phyloP scores from a whole-genome alignment of 2,329 filamentous ascomycete genomes.

The Botrytis medusae region DNA sequence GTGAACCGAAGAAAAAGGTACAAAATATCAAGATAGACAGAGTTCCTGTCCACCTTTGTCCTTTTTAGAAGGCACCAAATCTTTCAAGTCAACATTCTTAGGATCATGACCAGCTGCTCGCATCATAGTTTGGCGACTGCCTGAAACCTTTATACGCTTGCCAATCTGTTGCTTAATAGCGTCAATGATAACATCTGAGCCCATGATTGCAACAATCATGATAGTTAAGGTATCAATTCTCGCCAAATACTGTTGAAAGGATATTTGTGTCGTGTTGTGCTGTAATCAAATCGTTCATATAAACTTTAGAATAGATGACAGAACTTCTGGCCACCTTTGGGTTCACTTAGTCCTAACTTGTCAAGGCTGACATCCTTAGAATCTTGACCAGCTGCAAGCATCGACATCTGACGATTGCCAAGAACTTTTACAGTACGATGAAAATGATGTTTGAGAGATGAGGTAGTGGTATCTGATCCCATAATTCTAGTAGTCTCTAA shows the following conservation, averaged over 20 bases:
- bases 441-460: conserved; percentile 31
- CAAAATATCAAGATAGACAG: background rate
- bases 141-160: conserved; percentile 50
- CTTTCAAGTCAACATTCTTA: conserved; percentile 32
- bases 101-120: conserved; percentile 47
- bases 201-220: conserved; percentile 30
- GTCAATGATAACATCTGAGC: conserved; percentile 30
- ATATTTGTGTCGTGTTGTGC: background rate
- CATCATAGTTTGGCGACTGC: conserved; percentile 48
- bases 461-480: conserved; percentile 31
- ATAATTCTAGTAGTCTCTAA: conserved; percentile 30
- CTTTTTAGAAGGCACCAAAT: conserved; percentile 20
- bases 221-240: background rate
- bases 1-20: background rate
- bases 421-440: conserved; percentile 48
- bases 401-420: conserved; percentile 49
- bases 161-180: conserved; percentile 32
- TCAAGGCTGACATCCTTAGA: conserved; percentile 39
- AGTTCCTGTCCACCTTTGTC: conserved; percentile 14
- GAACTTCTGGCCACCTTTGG: conserved; percentile 12
- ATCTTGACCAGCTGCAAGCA: conserved; percentile 46
- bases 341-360: too few species aligned
- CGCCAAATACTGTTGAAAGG: background rate
- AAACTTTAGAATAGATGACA: background rate
- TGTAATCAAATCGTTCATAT: background rate